Conservation (phyloP, 2,329 filamentous ascomycete species). For the Cladosporium cucumerinum region DNA sequence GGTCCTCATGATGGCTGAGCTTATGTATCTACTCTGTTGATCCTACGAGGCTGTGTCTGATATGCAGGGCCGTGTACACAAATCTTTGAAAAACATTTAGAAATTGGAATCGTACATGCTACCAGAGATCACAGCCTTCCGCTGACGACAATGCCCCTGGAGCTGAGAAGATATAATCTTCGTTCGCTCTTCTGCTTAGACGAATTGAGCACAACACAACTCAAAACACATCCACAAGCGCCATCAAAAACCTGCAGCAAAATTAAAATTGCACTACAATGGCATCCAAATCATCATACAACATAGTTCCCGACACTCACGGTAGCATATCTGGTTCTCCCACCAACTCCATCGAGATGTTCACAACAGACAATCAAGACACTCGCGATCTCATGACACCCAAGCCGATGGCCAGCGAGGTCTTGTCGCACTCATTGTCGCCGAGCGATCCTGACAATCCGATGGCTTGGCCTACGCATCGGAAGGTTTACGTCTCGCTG, state of each 20-base stretch:
- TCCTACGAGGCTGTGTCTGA: neutral
- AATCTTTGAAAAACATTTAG: neutral
- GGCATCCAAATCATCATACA: neutral
- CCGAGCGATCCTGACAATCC: constrained; percentile 18
- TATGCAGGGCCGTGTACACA: neutral
- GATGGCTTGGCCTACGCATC: constrained; percentile 19
- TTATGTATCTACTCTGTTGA: neutral
- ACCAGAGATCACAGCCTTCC: neutral
- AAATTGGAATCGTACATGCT: neutral
- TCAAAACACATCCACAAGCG: neutral
- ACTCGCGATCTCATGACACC: neutral
- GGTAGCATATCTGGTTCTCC: neutral
- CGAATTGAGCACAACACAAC: neutral
- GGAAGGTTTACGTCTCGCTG: constrained; percentile 16
- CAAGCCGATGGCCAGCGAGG: constrained; percentile 13
- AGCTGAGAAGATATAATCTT: neutral
- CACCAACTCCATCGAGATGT: neutral
- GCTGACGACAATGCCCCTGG: neutral
- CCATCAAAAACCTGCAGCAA: neutral
- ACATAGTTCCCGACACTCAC: neutral
- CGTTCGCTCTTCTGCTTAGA: neutral
- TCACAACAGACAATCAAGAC: neutral
- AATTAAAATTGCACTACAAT: neutral
- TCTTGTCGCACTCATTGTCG: constrained; percentile 16
- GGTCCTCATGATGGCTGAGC: neutral